A percentile compares a stretch with the other conserved stretches of the same genome.
phyloP scores from a whole-genome alignment of 164 flowering plant genomes.

The Kalanchoe fedtschenkoi region DNA sequence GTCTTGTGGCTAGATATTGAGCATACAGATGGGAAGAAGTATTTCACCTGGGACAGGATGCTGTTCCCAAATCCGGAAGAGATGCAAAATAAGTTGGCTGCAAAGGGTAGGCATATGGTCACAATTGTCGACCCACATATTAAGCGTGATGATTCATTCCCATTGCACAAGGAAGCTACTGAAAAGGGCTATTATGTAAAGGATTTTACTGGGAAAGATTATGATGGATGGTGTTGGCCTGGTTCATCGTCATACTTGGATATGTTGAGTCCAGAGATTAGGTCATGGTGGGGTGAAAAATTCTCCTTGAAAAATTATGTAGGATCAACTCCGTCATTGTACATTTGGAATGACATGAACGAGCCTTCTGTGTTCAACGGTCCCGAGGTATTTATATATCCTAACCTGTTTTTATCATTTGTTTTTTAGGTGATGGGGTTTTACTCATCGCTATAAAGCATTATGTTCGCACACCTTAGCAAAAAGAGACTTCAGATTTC shows the following conservation, averaged over 20 bases:
- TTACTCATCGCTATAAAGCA: no score
- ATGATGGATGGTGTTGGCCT: conserved; percentile 99
- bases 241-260: conserved; percentile 92
- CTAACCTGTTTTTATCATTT: background rate
- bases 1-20: conserved; percentile 98
- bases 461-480: background rate
- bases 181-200: conserved; percentile 77
- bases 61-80: conserved; percentile 80
- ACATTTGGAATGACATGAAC: conserved; percentile 99
- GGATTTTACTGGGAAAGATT: conserved; percentile 80
- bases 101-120: conserved; percentile 91
- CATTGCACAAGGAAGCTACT: conserved; percentile 80
- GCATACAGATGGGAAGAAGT: conserved; percentile 91
- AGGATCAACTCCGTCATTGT: conserved; percentile 88
- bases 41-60: conserved; percentile 84
- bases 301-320: conserved; percentile 63
- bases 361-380: conserved; percentile 99
- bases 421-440: conserved; percentile 3
- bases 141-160: conserved; percentile 76
- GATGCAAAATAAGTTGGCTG: conserved; percentile 84
- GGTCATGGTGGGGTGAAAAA: conserved; percentile 91
- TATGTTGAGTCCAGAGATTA: conserved; percentile 70
- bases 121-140: conserved; percentile 97
- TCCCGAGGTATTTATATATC: conserved; percentile 64
- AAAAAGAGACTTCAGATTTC: no score